Conservation (phyloP, 108 stramenopile genomes). For the Nannochloropsis gaditana region DNA sequence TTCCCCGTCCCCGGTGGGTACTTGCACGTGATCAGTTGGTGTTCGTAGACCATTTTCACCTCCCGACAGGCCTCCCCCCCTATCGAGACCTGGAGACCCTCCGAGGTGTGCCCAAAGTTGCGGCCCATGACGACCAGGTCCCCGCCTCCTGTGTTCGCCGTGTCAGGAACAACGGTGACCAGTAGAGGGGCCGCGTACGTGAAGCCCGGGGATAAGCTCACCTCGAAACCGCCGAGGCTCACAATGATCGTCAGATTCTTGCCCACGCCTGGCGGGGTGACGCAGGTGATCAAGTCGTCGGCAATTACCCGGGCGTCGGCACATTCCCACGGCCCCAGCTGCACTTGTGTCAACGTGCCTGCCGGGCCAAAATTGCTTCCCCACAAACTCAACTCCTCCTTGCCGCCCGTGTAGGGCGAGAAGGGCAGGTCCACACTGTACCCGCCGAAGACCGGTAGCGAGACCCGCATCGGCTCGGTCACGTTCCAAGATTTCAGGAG, state of each 20-base stretch:
- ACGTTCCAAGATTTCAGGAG: not conserved
- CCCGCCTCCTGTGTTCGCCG: not conserved
- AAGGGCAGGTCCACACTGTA: constrained; percentile 9
- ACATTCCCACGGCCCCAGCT: not conserved
- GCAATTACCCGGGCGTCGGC: not conserved
- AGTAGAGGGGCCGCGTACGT: not conserved
- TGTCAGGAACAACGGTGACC: not conserved
- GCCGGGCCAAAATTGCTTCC: constrained; percentile 17
- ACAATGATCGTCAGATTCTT: not conserved
- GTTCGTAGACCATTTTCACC: not conserved
- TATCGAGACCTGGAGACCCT: not conserved
- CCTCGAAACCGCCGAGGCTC: not conserved
- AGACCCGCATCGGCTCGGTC: not conserved
- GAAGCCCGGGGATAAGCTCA: not conserved
- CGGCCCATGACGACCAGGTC: constrained; percentile 7
- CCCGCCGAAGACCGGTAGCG: not conserved
- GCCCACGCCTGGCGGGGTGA: not conserved
- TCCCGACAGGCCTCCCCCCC: not conserved
- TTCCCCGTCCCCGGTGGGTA: not conserved
- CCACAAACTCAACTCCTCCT: constrained; percentile 2
- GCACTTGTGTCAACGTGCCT: not conserved
- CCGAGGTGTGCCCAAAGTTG: constrained; percentile 19
- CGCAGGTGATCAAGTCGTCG: not conserved
- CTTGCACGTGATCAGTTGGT: constrained; percentile 8
- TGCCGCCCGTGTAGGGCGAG: not conserved